These are phyloP conservation scores for Guadua angustifolia DNA, from an alignment of 176 grass and related monocot genomes.

Conservation along the genomic window DNA sequence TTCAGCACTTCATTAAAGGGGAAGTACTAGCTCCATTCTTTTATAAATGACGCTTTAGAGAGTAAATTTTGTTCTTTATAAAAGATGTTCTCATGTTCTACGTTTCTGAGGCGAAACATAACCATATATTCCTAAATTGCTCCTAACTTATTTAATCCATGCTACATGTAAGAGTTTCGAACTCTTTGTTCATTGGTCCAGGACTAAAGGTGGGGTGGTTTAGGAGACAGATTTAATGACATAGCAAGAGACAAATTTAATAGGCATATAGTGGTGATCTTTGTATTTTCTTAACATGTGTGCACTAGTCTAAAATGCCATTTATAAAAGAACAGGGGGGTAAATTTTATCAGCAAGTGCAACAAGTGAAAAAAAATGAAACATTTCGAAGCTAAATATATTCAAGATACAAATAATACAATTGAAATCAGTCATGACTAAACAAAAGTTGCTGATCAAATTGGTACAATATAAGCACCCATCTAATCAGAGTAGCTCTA, in stretches of 20 bases:
- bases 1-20: neutral
- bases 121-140: neutral
- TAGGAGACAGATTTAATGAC: neutral
- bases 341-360: constrained; percentile 9
- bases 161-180: neutral
- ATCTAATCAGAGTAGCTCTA: neutral
- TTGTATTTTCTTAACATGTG: neutral
- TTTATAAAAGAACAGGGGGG: neutral
- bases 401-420: neutral
- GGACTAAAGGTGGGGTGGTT: neutral
- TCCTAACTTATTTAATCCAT: neutral
- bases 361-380: constrained; percentile 1
- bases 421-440: neutral
- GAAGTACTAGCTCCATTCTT: neutral
- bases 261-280: neutral
- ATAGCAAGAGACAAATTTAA: neutral
- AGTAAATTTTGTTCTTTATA: neutral
- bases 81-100: neutral
- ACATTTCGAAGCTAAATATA: neutral
- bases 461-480: constrained; percentile 8
- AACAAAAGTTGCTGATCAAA: neutral
- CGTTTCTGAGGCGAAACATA: neutral
- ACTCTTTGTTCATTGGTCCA: constrained; percentile 23
- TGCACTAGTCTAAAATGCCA: neutral
- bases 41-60: neutral